Conservation (phyloP, 495 filamentous ascomycete species). For the Aspergillus cavernicola region DNA sequence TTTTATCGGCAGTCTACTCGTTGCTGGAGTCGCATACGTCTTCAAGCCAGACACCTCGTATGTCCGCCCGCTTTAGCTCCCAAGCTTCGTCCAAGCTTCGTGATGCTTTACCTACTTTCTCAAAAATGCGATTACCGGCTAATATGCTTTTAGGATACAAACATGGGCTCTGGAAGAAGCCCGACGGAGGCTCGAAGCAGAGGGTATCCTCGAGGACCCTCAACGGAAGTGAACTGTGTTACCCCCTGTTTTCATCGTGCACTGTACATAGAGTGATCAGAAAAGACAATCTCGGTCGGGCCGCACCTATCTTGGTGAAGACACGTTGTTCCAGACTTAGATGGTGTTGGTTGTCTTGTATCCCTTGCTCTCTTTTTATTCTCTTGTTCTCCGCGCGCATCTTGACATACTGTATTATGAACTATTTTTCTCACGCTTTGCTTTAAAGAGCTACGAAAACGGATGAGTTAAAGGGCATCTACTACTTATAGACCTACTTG, state of each 20-base stretch:
- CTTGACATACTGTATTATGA: conserved; percentile 32
- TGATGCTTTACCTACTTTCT: neutral
- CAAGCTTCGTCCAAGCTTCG: neutral
- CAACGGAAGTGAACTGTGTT: conserved; percentile 34
- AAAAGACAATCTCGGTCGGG: conserved; percentile 32
- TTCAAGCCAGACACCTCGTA: conserved; percentile 99
- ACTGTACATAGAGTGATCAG: conserved; percentile 48
- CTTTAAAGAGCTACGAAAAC: conserved; percentile 23
- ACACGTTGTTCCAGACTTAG: conserved; percentile 37
- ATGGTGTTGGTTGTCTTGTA: conserved; percentile 35
- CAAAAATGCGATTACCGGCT: conserved; percentile 19
- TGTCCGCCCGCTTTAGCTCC: conserved; percentile 37
- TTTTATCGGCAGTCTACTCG: conserved; percentile 76
- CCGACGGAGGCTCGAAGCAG: conserved; percentile 83
- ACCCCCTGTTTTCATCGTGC: conserved; percentile 32
- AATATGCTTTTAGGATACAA: conserved; percentile 69
- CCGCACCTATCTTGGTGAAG: conserved; percentile 32
- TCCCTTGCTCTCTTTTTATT: conserved; percentile 26
- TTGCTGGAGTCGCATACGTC: conserved; percentile 78
- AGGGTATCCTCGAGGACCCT: conserved; percentile 87
- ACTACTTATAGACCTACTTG: conserved; percentile 8
- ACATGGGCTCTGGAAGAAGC: conserved; percentile 99
- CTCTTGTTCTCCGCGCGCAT: conserved; percentile 30
- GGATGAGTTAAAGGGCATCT: conserved; percentile 15
- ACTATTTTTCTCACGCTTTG: conserved; percentile 24